Conservation (phyloP, 164 flowering plant genomes). For the Umbilicus rupestris region DNA sequence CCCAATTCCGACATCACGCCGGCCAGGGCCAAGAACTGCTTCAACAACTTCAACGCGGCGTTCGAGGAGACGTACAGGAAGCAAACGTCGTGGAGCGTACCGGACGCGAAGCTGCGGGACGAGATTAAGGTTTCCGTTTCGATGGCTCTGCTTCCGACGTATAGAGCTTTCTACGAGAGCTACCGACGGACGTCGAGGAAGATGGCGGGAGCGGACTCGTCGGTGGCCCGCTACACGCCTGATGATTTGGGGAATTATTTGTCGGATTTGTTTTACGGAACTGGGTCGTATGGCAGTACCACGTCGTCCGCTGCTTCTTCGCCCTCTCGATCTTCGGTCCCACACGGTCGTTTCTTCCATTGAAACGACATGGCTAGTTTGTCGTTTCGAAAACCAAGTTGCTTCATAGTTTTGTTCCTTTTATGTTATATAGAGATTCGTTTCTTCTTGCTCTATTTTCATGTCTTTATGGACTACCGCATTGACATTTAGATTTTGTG, state of each 20-base stretch:
- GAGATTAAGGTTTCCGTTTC: conserved; percentile 34
- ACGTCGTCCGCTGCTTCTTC: conserved; percentile 19
- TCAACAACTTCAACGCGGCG: conserved; percentile 26
- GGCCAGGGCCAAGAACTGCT: conserved; percentile 18
- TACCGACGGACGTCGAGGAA: conserved; percentile 11
- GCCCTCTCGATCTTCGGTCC: conserved; percentile 10
- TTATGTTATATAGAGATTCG: too few species aligned
- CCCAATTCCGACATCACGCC: conserved; percentile 21
- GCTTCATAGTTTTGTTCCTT: too few species aligned
- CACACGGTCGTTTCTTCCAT: not conserved
- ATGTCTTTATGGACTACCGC: too few species aligned
- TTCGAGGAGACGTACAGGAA: conserved; percentile 41
- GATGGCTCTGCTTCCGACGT: conserved; percentile 24
- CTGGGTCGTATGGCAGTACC: conserved; percentile 17
- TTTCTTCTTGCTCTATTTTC: too few species aligned
- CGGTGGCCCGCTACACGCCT: conserved; percentile 48
- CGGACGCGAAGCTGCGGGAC: conserved; percentile 43
- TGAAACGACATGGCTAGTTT: conserved; percentile 13
- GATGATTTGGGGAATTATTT: conserved; percentile 63
- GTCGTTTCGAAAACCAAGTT: too few species aligned
- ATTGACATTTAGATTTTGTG: too few species aligned
- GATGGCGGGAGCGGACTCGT: conserved; percentile 10
- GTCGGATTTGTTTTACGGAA: conserved; percentile 51
- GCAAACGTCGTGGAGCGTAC: conserved; percentile 41
- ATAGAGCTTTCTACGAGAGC: conserved; percentile 34